These are phyloP conservation scores for Glaciozyma martinii DNA, from an alignment of 768 basidiomycete genomes.

Conservation along the genomic window DNA sequence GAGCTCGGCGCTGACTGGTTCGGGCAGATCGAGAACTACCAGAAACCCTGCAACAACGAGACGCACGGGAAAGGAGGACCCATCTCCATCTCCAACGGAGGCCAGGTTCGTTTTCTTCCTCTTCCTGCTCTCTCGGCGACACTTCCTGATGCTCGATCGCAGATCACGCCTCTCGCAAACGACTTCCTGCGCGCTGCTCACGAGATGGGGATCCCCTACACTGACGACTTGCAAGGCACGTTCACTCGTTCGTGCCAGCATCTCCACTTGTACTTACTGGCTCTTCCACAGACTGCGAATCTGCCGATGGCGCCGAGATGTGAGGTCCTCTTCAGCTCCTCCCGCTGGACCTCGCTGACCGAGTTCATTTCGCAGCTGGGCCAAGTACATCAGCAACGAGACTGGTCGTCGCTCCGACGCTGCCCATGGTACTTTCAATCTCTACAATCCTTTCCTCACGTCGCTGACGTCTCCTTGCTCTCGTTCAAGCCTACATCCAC, in stretches of 20 bases:
- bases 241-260: not conserved
- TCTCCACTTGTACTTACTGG: not conserved
- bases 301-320: conserved; percentile 57
- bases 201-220: conserved; percentile 20
- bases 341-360: not conserved
- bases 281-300: conserved; percentile 35
- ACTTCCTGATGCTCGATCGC: too few relatives aligned
- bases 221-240: conserved; percentile 62
- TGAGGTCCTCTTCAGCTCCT: not conserved
- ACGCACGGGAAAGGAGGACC: conserved; percentile 64
- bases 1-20: not conserved
- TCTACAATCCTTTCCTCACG: not conserved
- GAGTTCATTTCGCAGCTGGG: conserved; percentile 44
- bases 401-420: conserved; percentile 65
- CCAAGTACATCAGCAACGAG: conserved; percentile 66
- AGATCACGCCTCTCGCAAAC: conserved; percentile 54
- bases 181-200: conserved; percentile 48
- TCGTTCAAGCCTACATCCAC: conserved; percentile 55
- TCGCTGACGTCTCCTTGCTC: too few relatives aligned
- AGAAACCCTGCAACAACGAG: conserved; percentile 59
- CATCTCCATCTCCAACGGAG: conserved; percentile 65
- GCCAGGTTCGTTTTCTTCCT: conserved; percentile 37
- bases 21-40: conserved; percentile 61
- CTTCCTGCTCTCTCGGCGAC: too few relatives aligned
- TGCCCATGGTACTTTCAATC: conserved; percentile 44